Base-by-base conservation (phyloP, 371 early-diverging fungal genomes). In the Mortierella sp. region DNA sequence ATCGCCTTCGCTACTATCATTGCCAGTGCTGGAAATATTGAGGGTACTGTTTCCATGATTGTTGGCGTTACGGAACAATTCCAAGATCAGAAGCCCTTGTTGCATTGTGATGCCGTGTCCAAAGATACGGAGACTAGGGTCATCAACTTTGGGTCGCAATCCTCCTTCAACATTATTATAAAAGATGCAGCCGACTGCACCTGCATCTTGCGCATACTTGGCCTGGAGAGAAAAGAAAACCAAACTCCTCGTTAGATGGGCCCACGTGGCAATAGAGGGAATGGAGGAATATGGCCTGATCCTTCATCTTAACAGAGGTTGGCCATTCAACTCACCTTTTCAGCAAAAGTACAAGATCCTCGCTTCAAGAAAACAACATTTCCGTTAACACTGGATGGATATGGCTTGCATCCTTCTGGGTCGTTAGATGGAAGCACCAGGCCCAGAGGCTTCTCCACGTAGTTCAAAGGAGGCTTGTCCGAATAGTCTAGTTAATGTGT, bases 171-270 rank as follows among this genome's bases (percentile, higher is more conserved):
- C 72, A 26, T 87, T 87, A 59, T 90, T 85, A 57, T 87, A 86
- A 23, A 92, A 67, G 23, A 93, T 63, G 2, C 87, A 88, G 16
- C 84, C 92, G 14, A 83, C 48, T 6, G 94, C 94, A 37, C 94
- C 94, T 16, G 91, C 91, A 1, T 74, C 66, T 46, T 86, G 85
- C 0, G 91, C 90, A 62, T 85, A 72, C 30, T 67, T 62, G 25
- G 59, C 60, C 75, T 75, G 58, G 47, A n/a, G 15, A 25, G 2
- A 14, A 57, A 57, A 19, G 18, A 5, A 3, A n/a, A 37, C 9
- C 5, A 37, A 5, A 5, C 37, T 37, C 9, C 9, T 37, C 9
- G 37, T 37, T 37, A 37, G 37, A 37, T 37, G 37, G 37, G 37
- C 3, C 9, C 5, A 9, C 3, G 3, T 37, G 37, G 37, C 5